Evolutionary conservation across 345 rosid genomes (phyloP), one percentile per base, ranked within the genome.

Genomic region (Hevea brasiliensis): DNA sequence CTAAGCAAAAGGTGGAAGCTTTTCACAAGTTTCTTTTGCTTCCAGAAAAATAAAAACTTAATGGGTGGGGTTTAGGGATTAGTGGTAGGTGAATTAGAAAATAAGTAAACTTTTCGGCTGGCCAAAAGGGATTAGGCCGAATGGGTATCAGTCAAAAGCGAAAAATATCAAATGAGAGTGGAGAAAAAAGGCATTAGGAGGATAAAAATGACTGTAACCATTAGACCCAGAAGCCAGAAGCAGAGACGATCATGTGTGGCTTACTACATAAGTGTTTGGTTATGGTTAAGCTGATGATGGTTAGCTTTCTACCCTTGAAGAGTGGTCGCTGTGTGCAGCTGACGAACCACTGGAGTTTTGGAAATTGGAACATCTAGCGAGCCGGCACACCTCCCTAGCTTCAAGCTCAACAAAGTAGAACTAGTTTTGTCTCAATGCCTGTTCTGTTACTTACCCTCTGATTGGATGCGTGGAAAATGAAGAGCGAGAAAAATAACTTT

Each of bases 41-140:
- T 45, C 27, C 44, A 61, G 18, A 3, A 6, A 27, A 24, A 21
- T 24, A 20, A 27, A 51, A 20, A 32, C 24, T 41, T 29, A 47
- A 27, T 10, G n/a, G 8, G 41, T 41, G 66, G 10, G 50, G 68
- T 50, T 51, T 54, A 35, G 59, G 61, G 79, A 51, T 70, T 58
- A 69, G 56, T 17, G 81, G 75, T 1, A 71, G 61, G 32, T 70
- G 32, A 21, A 40, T 27, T 26, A 9, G 69, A 37, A 40, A 75
- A 74, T 68, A 35, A 57, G 8, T 44, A 74, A 65, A 72, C 78
- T 76, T 69, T 71, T 56, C n/a, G 20, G 24, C 65, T 62, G 42
- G 24, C 26, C 42, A 29, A 48, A 21, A 11, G 67, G 55, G 37
- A 62, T 29, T 26, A 29, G 51, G 42, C 48, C 3, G 60, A 74